These are phyloP conservation scores for Acanthamoeba quina DNA, from an alignment of 208 protist genomes.

Conservation along the genomic window DNA sequence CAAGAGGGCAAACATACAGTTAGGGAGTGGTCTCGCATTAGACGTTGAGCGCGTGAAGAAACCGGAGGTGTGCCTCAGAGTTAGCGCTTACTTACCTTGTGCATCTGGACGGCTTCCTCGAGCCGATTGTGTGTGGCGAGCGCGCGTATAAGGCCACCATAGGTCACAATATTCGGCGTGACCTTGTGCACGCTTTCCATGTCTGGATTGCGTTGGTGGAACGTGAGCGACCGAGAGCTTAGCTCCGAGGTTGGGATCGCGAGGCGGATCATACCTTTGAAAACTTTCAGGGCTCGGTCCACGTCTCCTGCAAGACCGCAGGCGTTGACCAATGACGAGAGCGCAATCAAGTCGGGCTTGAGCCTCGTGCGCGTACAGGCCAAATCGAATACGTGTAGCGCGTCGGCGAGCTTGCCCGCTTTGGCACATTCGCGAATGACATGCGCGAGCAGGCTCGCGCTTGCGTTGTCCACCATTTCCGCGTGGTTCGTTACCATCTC, in stretches of 20 bases:
- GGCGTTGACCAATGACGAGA: constrained; percentile 12
- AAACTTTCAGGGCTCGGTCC: not conserved
- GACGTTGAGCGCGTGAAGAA: not conserved
- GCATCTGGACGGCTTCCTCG: not conserved
- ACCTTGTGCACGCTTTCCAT: not conserved
- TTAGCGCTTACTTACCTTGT: not conserved
- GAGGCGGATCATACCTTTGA: not conserved
- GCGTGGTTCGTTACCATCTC: not conserved
- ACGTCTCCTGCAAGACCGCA: not conserved
- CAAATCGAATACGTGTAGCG: not conserved
- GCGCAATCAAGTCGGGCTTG: not conserved
- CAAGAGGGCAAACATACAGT: not conserved
- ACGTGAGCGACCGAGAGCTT: not conserved
- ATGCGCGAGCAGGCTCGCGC: not conserved
- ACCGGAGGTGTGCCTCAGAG: no score
- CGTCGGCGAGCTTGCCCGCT: not conserved
- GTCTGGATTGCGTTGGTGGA: not conserved
- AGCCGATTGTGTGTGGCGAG: not conserved
- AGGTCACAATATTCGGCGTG: not conserved
- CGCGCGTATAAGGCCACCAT: not conserved
- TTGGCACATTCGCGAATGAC: not conserved
- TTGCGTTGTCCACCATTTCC: not conserved
- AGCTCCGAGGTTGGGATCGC: no score
- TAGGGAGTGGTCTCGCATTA: not conserved
- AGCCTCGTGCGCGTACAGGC: not conserved